Percentiles rank a stretch among this genome's conserved stretches.
phyloP scores from a whole-genome alignment of 2,329 filamentous ascomycete species.

The Tolypocladium sp. region DNA sequence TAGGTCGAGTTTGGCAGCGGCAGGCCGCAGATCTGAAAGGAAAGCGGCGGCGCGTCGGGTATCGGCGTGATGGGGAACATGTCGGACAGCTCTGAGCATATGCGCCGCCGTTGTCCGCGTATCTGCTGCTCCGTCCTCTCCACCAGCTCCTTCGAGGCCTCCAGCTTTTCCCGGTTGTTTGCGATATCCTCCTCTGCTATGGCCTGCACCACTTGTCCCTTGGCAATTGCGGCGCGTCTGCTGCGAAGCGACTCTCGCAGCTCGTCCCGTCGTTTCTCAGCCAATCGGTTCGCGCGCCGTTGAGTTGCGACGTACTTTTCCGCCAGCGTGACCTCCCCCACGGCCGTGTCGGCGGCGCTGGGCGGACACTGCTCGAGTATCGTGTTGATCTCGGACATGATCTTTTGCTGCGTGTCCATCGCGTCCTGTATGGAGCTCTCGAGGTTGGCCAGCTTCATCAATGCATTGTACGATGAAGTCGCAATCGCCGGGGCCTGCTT shows the following conservation, averaged over 20 bases:
- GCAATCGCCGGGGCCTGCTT: slow-evolving; percentile 42
- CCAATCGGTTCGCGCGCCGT: slow-evolving; percentile 53
- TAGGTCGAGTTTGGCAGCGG: slow-evolving; percentile 74
- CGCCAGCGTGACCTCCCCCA: slow-evolving; percentile 38
- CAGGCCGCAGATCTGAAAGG: slow-evolving; percentile 76
- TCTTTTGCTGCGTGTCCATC: slow-evolving; percentile 61
- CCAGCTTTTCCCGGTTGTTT: slow-evolving; percentile 50
- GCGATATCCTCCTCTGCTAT: slow-evolving; percentile 51
- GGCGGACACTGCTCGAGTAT: slow-evolving; percentile 34
- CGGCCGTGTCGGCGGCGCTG: slow-evolving; percentile 35
- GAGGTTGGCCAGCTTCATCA: slow-evolving; percentile 82
- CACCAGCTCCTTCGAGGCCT: slow-evolving; percentile 44
- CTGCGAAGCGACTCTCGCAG: slow-evolving; percentile 56
- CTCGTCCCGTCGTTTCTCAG: slow-evolving; percentile 55
- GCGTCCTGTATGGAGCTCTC: slow-evolving; percentile 90
- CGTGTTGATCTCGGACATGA: slow-evolving; percentile 70
- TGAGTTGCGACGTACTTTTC: slow-evolving; percentile 52
- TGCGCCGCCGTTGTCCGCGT: slow-evolving; percentile 77
- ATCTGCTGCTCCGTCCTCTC: slow-evolving; percentile 54
- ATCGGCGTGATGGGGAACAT: slow-evolving; percentile 74
- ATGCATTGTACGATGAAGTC: slow-evolving; percentile 75
- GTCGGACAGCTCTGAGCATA: slow-evolving; percentile 70
- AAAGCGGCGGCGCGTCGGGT: slow-evolving; percentile 49
- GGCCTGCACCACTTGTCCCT: slow-evolving; percentile 51
- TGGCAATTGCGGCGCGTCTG: slow-evolving; percentile 57